These are phyloP conservation scores for Fomes fomentarius DNA, from an alignment of 1,284 basidiomycete genomes.

Conservation along the genomic window DNA sequence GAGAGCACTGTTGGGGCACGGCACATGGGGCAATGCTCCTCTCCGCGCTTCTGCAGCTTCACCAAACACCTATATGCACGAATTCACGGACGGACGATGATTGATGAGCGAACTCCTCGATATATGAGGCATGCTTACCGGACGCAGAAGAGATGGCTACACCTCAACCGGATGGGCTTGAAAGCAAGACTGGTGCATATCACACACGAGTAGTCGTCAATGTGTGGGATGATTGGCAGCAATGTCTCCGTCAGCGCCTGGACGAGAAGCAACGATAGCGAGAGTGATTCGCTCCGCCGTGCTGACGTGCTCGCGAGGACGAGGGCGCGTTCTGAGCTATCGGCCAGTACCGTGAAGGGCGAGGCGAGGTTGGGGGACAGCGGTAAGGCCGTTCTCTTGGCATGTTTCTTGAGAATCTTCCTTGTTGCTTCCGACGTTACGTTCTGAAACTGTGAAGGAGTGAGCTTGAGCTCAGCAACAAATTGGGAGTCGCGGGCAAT, in stretches of 20 bases:
- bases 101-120: too few species aligned
- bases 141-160: slow-evolving; percentile 93
- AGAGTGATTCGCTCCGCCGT: slow-evolving; percentile 26
- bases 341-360: slow-evolving; percentile 22
- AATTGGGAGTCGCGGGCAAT: not conserved
- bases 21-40: slow-evolving; percentile 87
- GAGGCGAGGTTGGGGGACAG: slow-evolving; percentile 39
- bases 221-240: slow-evolving; percentile 80
- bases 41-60: slow-evolving; percentile 89
- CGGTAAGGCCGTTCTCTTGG: slow-evolving; percentile 81
- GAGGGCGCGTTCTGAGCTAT: slow-evolving; percentile 10
- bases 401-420: slow-evolving; percentile 94
- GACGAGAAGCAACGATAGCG: slow-evolving; percentile 80
- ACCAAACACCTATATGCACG: slow-evolving; percentile 70
- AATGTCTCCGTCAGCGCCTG: slow-evolving; percentile 86
- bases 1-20: slow-evolving; percentile 74
- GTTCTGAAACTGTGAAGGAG: slow-evolving; percentile 64
- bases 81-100: not conserved
- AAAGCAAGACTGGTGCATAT: slow-evolving; percentile 88
- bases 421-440: slow-evolving; percentile 90
- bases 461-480: not conserved
- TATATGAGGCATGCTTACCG: slow-evolving; percentile 41
- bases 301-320: slow-evolving; percentile 14
- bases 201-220: slow-evolving; percentile 79
- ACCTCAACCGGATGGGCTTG: slow-evolving; percentile 85